phyloP scores from a whole-genome alignment of 805 yeast genomes.

The Wickerhamomyces bovis region DNA sequence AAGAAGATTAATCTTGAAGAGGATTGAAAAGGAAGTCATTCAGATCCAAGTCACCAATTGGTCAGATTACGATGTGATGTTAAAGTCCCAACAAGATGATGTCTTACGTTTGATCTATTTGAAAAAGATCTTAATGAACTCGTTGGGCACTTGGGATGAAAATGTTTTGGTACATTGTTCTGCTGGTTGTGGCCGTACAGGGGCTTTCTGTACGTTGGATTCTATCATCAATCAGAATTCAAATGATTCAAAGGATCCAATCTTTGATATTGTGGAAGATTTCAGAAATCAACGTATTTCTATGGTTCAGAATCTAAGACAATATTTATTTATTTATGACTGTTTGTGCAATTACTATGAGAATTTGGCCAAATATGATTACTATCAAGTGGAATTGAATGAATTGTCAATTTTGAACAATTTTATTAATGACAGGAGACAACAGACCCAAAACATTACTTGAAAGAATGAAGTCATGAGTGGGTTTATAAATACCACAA shows the following conservation, averaged over 20 bases:
- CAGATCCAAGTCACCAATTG: conserved; percentile 78
- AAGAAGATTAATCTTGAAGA: conserved; percentile 34
- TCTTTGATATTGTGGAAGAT: conserved; percentile 55
- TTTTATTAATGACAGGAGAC: conserved; percentile 1
- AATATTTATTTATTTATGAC: conserved; percentile 71
- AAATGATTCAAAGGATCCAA: conserved; percentile 22
- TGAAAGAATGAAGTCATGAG: no score
- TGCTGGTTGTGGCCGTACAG: conserved; percentile 97
- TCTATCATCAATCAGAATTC: conserved; percentile 36
- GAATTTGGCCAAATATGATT: conserved; percentile 1
- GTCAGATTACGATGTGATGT: conserved; percentile 74
- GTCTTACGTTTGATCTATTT: conserved; percentile 47
- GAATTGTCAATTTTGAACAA: conserved; percentile 5
- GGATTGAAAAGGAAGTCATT: conserved; percentile 43
- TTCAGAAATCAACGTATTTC: conserved; percentile 72
- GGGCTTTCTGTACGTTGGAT: conserved; percentile 76
- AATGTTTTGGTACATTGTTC: conserved; percentile 78
- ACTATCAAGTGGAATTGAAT: conserved; percentile 1
- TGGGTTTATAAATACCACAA: no score
- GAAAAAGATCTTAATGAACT: conserved; percentile 36
- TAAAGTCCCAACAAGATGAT: conserved; percentile 40
- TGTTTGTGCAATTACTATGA: conserved; percentile 29
- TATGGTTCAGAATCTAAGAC: conserved; percentile 80
- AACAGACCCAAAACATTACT: background rate
- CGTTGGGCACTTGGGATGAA: conserved; percentile 13